Evolutionary conservation across 2,329 filamentous ascomycete species (phyloP), one percentile per base, ranked within the genome.

Genomic region (Penicillium sp.): DNA sequence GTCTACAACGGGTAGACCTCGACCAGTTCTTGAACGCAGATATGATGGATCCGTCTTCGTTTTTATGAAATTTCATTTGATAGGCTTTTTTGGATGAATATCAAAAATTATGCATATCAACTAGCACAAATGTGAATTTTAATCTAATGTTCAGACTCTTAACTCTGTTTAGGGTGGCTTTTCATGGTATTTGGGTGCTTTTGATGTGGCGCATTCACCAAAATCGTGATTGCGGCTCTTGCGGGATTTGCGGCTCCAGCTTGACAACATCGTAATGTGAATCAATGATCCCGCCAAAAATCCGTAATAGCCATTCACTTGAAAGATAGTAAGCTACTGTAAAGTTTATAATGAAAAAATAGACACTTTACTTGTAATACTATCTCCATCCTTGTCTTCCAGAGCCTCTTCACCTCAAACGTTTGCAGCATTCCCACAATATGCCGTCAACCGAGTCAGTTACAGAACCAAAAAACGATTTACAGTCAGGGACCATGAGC

Each of bases 1-100:
- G 70, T 6, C 61, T 79, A 13, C 71, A 75, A 26, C 70, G 75
- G 14, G 60, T 76, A 21, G 75, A 79, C 48, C 56, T 79, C 13
- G 76, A 78, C 43, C 72, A 75, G 9, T 74, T 78, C 47, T 61
- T 79, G 24, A 63, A 68, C 52, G 48, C 62, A 3, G 64, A 77
- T 29, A 63, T 68, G 62, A 64, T 66, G 26, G 57, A 58, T 52
- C 8, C 35, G 44, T 53, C 52, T 48, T 53, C 43, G 21, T 56
- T 63, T 41, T 35, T 59, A 13, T 39, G 31, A 26, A 55, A 48
- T 9, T 26, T 47, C n/a, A 51, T 22, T 6, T 59, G 39, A 35
- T 19, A n/a, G n/a, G n/a, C n/a, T n/a, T n/a, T n/a, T n/a, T n/a
- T n/a, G n/a, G n/a, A n/a, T n/a, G n/a, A n/a, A n/a, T n/a, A n/a